A percentile compares a stretch with the other conserved stretches of the same genome.
phyloP scores from a whole-genome alignment of 805 yeast species.

The Metschnikowia shivogae region DNA sequence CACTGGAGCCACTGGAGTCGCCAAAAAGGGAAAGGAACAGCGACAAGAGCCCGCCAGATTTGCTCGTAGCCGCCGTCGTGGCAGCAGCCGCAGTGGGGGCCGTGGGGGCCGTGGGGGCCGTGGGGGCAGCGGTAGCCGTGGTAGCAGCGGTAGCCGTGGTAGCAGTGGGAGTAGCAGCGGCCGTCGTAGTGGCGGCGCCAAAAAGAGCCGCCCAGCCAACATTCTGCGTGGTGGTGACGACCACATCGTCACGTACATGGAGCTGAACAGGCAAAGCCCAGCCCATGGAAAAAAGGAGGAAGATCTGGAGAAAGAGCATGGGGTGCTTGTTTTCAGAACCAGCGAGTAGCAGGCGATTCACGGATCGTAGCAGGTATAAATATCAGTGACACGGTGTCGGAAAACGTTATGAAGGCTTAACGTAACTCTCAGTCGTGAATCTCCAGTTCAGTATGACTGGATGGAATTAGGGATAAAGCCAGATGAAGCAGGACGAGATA shows the following conservation, averaged over 20 bases:
- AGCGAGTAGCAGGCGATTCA: too few relatives aligned
- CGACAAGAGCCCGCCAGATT: conserved; percentile 5
- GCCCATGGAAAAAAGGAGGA: conserved; percentile 7
- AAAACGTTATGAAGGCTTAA: too few relatives aligned
- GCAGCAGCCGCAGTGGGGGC: neutral
- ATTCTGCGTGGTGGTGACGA: conserved; percentile 9
- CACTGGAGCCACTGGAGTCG: conserved; percentile 1
- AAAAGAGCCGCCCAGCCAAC: conserved; percentile 14
- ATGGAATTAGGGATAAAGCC: too few relatives aligned
- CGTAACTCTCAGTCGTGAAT: too few relatives aligned
- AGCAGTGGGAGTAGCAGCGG: conserved; percentile 2
- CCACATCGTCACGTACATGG: neutral
- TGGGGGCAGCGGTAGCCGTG: conserved; percentile 4
- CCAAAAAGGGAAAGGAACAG: conserved; percentile 5
- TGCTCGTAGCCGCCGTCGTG: conserved; percentile 3
- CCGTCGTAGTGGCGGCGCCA: conserved; percentile 6
- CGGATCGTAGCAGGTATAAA: too few relatives aligned
- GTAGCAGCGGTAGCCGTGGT: conserved; percentile 5
- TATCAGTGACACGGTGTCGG: too few relatives aligned
- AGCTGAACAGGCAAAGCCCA: conserved; percentile 10
- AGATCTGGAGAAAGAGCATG: conserved; percentile 6
- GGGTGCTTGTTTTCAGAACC: too few relatives aligned
- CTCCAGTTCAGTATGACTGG: too few relatives aligned
- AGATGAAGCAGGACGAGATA: too few relatives aligned
- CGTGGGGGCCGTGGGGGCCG: conserved; percentile 1